Percentiles rank a stretch among this genome's conserved stretches.
phyloP scores from a whole-genome alignment of 305 asterid species.

The Nicotiana rustica region DNA sequence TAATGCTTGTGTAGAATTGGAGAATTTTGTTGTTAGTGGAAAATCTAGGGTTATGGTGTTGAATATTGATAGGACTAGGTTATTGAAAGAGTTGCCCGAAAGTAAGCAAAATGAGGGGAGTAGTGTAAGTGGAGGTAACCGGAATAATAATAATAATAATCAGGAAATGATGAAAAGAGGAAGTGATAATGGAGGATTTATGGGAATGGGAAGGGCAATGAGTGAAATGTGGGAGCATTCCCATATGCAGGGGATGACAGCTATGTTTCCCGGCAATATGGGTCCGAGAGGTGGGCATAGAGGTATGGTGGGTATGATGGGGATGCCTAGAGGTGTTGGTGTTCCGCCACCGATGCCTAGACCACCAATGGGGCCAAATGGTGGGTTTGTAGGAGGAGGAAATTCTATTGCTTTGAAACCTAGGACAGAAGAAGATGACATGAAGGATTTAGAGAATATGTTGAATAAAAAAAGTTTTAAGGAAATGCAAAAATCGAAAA shows the following conservation, averaged over 20 bases:
- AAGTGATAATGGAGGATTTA: slow-evolving; percentile 51
- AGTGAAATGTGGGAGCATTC: slow-evolving; percentile 69
- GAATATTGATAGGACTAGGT: slow-evolving; percentile 83
- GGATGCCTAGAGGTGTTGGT: slow-evolving; percentile 89
- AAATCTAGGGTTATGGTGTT: slow-evolving; percentile 81
- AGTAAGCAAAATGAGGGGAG: slow-evolving; percentile 65
- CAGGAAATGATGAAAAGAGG: slow-evolving; percentile 50
- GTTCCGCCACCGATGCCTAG: slow-evolving; percentile 93
- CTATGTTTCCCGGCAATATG: slow-evolving; percentile 56
- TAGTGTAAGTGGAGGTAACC: slow-evolving; percentile 51
- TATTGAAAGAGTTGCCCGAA: slow-evolving; percentile 82
- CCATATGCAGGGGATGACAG: slow-evolving; percentile 42
- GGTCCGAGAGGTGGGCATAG: slow-evolving; percentile 72
- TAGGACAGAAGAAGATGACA: slow-evolving; percentile 88
- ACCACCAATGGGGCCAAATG: slow-evolving; percentile 58
- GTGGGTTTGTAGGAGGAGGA: slow-evolving; percentile 49
- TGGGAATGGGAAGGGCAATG: slow-evolving; percentile 61
- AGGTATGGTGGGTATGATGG: slow-evolving; percentile 83
- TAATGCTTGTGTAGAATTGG: slow-evolving; percentile 83
- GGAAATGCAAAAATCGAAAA: slow-evolving; percentile 92
- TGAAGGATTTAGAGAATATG: slow-evolving; percentile 91
- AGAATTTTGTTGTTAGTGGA: slow-evolving; percentile 85
- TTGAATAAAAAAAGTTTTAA: slow-evolving; percentile 86
- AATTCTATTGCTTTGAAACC: slow-evolving; percentile 68
- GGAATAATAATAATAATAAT: slow-evolving; percentile 25